A percentile compares a stretch with the other conserved stretches of the same genome.
phyloP scores from a whole-genome alignment of 495 filamentous ascomycete species.

The Mycothermus thermophilus region DNA sequence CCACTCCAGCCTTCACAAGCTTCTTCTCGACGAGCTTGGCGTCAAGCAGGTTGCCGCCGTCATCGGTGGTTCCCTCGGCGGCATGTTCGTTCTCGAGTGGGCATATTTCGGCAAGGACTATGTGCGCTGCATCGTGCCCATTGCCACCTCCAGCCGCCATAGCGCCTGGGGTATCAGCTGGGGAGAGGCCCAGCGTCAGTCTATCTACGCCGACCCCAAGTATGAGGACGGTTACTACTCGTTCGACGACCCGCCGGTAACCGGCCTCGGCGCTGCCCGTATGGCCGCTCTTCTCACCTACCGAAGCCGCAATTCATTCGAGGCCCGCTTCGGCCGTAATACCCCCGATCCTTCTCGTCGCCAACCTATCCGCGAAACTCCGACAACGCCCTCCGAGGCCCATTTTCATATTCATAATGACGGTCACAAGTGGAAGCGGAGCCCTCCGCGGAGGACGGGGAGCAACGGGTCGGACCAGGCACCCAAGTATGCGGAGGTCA shows the following conservation, averaged over 20 bases:
- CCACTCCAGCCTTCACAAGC: conserved; percentile 60
- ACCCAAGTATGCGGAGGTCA: not conserved
- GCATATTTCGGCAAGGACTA: conserved; percentile 93
- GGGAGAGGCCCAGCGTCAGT: conserved; percentile 94
- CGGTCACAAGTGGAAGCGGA: conserved; percentile 52
- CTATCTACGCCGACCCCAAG: conserved; percentile 96
- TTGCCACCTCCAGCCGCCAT: conserved; percentile 87
- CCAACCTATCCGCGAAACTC: conserved; percentile 61
- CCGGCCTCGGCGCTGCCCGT: conserved; percentile 83
- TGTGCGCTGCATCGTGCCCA: conserved; percentile 79
- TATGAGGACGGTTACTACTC: conserved; percentile 94
- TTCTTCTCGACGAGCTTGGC: conserved; percentile 80
- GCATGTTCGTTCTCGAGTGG: conserved; percentile 94
- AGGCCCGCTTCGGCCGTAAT: conserved; percentile 86
- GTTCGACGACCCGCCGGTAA: conserved; percentile 65
- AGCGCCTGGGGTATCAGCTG: conserved; percentile 99
- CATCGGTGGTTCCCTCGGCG: conserved; percentile 95
- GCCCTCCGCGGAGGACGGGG: conserved; percentile 17
- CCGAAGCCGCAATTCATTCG: conserved; percentile 90
- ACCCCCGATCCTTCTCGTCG: conserved; percentile 68
- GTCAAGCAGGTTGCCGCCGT: conserved; percentile 75
- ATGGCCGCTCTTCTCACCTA: conserved; percentile 96
- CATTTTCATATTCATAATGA: conserved; percentile 96
- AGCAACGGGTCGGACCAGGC: conserved; percentile 13
- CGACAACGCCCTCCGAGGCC: conserved; percentile 56